Percentiles rank a stretch among this genome's conserved stretches.
Evolutionary conservation across 2,329 filamentous ascomycete species (phyloP).

Genomic region (Cercospora sp.): DNA sequence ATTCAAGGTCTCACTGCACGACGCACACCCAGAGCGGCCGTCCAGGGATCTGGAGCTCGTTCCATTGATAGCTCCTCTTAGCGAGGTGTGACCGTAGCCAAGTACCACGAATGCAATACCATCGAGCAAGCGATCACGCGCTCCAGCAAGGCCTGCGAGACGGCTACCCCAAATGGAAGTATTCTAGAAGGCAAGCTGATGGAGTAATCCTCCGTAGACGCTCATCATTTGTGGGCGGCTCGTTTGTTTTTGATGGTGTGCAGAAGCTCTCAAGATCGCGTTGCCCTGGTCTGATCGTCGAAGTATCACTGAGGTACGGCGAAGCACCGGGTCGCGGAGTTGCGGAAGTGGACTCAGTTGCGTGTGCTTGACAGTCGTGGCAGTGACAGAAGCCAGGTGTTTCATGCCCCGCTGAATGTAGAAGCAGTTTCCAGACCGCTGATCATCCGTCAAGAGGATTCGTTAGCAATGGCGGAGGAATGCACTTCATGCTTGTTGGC

Average conservation of each 20-base stretch:
- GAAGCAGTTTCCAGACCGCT: not conserved
- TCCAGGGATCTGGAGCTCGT: constrained; percentile 1
- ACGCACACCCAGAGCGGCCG: not conserved
- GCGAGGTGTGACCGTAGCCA: constrained; percentile 2
- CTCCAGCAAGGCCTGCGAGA: not conserved
- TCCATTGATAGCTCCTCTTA: constrained; percentile 3
- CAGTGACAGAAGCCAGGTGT: not conserved
- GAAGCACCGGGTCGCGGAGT: constrained; percentile 1
- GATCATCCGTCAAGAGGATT: constrained; percentile 1
- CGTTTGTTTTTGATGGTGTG: not conserved
- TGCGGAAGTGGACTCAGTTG: not conserved
- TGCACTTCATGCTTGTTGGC: not conserved
- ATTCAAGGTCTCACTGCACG: constrained; percentile 4
- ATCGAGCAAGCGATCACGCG: constrained; percentile 7
- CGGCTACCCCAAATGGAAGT: not conserved
- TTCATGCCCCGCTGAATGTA: constrained; percentile 2
- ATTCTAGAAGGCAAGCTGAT: not conserved
- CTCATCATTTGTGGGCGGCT: not conserved
- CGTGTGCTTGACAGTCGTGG: not conserved
- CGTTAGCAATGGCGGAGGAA: not conserved
- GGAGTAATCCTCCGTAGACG: not conserved
- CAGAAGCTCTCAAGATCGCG: not conserved
- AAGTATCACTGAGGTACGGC: not conserved
- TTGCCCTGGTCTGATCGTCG: not conserved
- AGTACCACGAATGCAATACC: constrained; percentile 6